Evolutionary conservation across 495 filamentous ascomycete genomes (phyloP).

Genomic region (Bryoglossum gracile): DNA sequence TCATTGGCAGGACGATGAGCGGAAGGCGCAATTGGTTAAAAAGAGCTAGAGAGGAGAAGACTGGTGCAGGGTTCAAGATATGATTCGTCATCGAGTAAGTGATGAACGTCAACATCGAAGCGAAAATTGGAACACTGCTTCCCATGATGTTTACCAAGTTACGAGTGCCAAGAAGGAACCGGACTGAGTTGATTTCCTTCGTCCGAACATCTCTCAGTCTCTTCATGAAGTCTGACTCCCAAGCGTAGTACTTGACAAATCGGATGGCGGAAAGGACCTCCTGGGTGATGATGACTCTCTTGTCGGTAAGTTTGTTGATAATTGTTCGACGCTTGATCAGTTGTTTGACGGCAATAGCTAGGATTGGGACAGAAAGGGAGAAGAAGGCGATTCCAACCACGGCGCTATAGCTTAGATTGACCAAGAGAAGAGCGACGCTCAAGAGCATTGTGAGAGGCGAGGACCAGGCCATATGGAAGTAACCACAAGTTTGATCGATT

Average conservation of each 20-base stretch:
- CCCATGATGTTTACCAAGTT: constrained; percentile 70
- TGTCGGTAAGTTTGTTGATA: constrained; percentile 88
- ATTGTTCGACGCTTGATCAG: constrained; percentile 60
- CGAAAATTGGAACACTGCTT: constrained; percentile 71
- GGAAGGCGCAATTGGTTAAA: constrained; percentile 87
- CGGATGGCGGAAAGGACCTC: constrained; percentile 83
- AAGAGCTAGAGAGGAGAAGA: constrained; percentile 86
- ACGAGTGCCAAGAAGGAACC: constrained; percentile 66
- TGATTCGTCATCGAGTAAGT: constrained; percentile 73
- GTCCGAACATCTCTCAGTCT: constrained; percentile 61
- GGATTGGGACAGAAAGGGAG: constrained; percentile 60
- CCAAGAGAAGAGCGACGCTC: constrained; percentile 63
- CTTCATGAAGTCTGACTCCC: constrained; percentile 75
- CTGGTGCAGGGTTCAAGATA: constrained; percentile 58
- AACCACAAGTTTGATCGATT: constrained; percentile 70
- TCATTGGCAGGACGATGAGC: constrained; percentile 73
- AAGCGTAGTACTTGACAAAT: constrained; percentile 92
- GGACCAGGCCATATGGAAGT: constrained; percentile 84
- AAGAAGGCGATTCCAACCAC: constrained; percentile 78
- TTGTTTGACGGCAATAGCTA: constrained; percentile 60
- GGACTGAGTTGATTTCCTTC: constrained; percentile 69
- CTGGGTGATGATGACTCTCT: constrained; percentile 78
- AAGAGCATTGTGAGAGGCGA: constrained; percentile 66
- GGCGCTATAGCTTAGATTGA: constrained; percentile 82
- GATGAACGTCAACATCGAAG: constrained; percentile 90